Evolutionary conservation across 768 basidiomycete species (phyloP).

Genomic region (Pisolithus sp.): DNA sequence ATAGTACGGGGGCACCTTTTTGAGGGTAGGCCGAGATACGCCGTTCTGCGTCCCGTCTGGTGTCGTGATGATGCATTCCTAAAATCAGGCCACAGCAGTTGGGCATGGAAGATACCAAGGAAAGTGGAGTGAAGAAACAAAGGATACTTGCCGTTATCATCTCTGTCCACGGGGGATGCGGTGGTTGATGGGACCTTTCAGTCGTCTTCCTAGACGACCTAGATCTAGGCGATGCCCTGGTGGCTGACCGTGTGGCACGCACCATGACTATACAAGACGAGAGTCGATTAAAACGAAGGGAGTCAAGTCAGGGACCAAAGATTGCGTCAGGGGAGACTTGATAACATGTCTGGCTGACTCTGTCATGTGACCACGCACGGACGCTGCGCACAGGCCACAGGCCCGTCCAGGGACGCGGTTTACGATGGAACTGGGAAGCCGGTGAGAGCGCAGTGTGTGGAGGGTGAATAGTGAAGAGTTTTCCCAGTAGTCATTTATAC

Average conservation of each 20-base stretch:
- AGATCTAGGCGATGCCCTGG: slow-evolving; percentile 26
- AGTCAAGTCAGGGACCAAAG: background rate
- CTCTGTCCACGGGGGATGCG: slow-evolving; percentile 48
- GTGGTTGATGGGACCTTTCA: slow-evolving; percentile 32
- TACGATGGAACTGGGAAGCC: no score
- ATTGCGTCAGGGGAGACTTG: background rate
- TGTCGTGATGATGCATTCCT: slow-evolving; percentile 70
- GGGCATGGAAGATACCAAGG: slow-evolving; percentile 8
- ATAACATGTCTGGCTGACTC: background rate
- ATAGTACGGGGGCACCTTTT: slow-evolving; percentile 62
- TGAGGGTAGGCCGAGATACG: slow-evolving; percentile 72
- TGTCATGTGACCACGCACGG: background rate
- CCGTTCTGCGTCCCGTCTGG: slow-evolving; percentile 63
- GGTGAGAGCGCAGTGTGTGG: no score
- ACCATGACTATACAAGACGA: background rate
- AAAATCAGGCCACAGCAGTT: slow-evolving; percentile 5
- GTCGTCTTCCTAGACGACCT: slow-evolving; percentile 24
- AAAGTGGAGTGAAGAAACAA: slow-evolving; percentile 10
- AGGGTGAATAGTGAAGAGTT: no score
- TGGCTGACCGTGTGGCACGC: slow-evolving; percentile 32
- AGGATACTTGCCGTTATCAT: slow-evolving; percentile 35
- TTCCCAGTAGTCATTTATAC: no score
- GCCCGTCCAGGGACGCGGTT: no score
- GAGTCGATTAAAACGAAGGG: background rate
- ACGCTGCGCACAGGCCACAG: background rate